Conservation (phyloP, 345 rosid species). For the Aegle marmelos region DNA sequence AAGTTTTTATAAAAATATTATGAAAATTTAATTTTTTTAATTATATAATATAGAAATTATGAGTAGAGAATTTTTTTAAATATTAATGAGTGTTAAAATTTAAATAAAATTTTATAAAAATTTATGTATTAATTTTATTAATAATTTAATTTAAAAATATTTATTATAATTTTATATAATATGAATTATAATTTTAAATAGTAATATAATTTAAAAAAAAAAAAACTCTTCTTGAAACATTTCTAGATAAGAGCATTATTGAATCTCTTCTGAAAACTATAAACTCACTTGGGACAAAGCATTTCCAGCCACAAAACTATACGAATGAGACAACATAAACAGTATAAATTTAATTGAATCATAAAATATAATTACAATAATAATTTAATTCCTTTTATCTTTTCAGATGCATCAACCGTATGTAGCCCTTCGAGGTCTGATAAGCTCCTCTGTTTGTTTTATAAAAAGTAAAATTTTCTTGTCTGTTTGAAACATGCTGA, state of each 20-base stretch:
- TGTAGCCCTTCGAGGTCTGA: constrained; percentile 12
- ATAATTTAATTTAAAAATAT: no score
- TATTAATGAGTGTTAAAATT: no score
- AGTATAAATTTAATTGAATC: background rate
- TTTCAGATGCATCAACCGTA: background rate
- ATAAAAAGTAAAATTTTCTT: background rate
- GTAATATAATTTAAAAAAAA: no score
- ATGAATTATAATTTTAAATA: no score
- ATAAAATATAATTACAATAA: background rate
- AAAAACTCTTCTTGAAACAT: background rate
- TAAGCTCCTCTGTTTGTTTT: background rate
- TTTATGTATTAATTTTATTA: no score
- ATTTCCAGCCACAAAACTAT: no score
- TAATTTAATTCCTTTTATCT: background rate
- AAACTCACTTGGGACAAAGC: background rate
- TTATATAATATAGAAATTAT: no score
- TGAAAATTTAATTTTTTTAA: no score
- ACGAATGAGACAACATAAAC: background rate
- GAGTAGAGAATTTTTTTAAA: no score
- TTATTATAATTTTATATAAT: no score
- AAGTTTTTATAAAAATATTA: no score
- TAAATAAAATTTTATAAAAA: no score
- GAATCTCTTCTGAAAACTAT: background rate
- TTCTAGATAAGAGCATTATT: background rate
- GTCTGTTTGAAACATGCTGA: background rate